These are phyloP conservation scores for Pythium angustatum DNA, from an alignment of 352 stramenopile genomes.

Conservation along the genomic window DNA sequence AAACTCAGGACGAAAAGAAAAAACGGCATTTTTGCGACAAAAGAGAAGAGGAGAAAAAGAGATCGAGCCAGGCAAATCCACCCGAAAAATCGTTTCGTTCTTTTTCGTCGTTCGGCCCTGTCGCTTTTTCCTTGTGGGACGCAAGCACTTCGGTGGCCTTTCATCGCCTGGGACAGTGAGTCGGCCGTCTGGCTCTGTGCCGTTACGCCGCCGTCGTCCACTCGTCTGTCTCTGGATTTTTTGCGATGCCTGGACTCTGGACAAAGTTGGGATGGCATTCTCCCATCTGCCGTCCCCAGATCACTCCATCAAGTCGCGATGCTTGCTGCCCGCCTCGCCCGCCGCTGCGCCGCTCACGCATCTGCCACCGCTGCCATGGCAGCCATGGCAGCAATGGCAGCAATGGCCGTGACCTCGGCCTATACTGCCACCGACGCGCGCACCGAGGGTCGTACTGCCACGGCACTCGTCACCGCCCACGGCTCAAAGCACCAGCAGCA, in stretches of 20 bases:
- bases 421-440: slow-evolving; percentile 11
- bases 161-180: too few relatives aligned
- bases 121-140: background rate
- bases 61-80: too few relatives aligned
- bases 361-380: background rate
- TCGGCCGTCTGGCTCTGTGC: background rate
- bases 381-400: background rate
- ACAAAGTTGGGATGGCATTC: too few relatives aligned
- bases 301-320: background rate
- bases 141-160: background rate
- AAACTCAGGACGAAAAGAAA: too few relatives aligned
- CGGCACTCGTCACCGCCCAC: too few relatives aligned
- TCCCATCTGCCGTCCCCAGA: background rate
- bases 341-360: background rate
- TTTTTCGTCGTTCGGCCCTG: background rate
- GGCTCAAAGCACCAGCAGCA: too few relatives aligned
- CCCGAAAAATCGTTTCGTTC: too few relatives aligned
- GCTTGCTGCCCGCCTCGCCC: slow-evolving; percentile 6
- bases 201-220: background rate
- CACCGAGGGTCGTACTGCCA: slow-evolving; percentile 6
- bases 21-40: too few relatives aligned
- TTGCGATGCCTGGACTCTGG: background rate
- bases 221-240: slow-evolving; percentile 14
- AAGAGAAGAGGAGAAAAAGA: too few relatives aligned
- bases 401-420: too few relatives aligned